A percentile compares a stretch with the other conserved stretches of the same genome.
Evolutionary conservation across 257 asterid genomes (phyloP).

Genomic region (Paraleonurus japonicus): DNA sequence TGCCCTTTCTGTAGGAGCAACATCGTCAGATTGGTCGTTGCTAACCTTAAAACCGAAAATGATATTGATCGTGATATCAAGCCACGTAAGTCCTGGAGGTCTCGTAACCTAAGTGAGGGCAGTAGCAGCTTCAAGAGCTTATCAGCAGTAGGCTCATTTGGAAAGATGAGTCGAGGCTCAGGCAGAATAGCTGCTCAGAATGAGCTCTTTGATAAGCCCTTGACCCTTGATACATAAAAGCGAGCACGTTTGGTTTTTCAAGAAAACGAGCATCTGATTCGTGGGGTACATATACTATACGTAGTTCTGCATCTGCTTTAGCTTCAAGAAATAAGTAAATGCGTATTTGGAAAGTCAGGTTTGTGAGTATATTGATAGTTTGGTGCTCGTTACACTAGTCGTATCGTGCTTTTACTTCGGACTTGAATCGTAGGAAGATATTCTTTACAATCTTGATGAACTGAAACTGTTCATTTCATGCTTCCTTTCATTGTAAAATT

Average conservation of each 20-base stretch:
- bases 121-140: slow-evolving; percentile 90
- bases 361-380: neutral
- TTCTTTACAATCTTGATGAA: slow-evolving; percentile 28
- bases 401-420: slow-evolving; percentile 15
- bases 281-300: slow-evolving; percentile 12
- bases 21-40: slow-evolving; percentile 63
- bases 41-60: slow-evolving; percentile 48
- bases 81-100: slow-evolving; percentile 62
- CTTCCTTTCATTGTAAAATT: slow-evolving; percentile 19
- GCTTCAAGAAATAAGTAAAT: slow-evolving; percentile 46
- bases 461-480: slow-evolving; percentile 13
- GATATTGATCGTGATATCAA: slow-evolving; percentile 45
- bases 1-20: slow-evolving; percentile 96
- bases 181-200: slow-evolving; percentile 57
- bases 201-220: slow-evolving; percentile 68
- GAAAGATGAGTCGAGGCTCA: slow-evolving; percentile 77
- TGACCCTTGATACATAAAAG: slow-evolving; percentile 42
- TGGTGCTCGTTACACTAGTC: neutral
- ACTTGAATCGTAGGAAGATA: slow-evolving; percentile 30
- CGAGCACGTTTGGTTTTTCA: neutral
- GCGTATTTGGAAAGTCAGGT: slow-evolving; percentile 26
- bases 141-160: slow-evolving; percentile 69
- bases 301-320: slow-evolving; percentile 26
- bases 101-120: slow-evolving; percentile 75
- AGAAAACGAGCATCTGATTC: neutral